phyloP scores from a whole-genome alignment of 306 rosid genomes.

The Pyrus bretschneideri region DNA sequence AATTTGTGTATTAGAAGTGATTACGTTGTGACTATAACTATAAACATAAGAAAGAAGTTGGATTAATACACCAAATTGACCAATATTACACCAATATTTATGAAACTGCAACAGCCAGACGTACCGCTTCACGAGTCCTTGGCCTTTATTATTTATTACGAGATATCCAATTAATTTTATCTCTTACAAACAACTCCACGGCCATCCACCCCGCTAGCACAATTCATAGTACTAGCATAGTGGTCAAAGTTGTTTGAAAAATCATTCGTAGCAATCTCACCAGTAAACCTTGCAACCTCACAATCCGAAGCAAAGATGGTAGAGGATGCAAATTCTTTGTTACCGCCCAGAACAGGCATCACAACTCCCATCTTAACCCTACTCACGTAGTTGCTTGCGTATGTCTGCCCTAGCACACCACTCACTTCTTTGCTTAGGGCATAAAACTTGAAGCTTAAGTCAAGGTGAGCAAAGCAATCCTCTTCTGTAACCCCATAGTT shows the following conservation, averaged over 20 bases:
- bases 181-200: constrained; percentile 41
- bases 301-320: constrained; percentile 27
- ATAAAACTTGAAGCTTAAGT: constrained; percentile 26
- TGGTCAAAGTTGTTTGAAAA: background rate
- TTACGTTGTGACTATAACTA: no score
- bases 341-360: constrained; percentile 39
- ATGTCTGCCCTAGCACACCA: constrained; percentile 30
- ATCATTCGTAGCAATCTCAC: background rate
- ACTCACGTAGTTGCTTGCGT: constrained; percentile 20
- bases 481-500: constrained; percentile 15
- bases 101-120: background rate
- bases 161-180: background rate
- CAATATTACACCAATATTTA: background rate
- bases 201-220: constrained; percentile 25
- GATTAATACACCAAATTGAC: background rate
- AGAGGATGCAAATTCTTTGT: constrained; percentile 28
- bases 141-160: background rate
- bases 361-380: constrained; percentile 35
- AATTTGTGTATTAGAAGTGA: no score
- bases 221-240: constrained; percentile 16
- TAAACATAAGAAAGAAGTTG: no score
- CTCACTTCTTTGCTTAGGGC: constrained; percentile 15
- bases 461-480: constrained; percentile 33
- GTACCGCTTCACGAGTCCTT: background rate
- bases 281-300: constrained; percentile 14